Evolutionary conservation across 179 eudicot genomes (phyloP).

Genomic region (Actinidia arguta): DNA sequence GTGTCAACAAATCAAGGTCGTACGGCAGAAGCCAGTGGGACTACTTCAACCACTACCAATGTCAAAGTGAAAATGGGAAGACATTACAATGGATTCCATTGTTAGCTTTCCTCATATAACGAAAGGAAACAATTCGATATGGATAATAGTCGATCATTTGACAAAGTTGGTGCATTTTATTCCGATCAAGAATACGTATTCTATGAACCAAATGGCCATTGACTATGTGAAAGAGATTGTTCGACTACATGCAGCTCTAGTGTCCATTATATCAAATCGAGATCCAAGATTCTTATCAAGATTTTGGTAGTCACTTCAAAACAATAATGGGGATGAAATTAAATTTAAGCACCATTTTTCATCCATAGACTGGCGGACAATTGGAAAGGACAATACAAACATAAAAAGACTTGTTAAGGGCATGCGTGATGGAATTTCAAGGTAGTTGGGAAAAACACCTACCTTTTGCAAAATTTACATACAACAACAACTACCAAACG

Average conservation of each 20-base stretch:
- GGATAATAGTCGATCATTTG: no score
- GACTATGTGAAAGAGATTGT: neutral
- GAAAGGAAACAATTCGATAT: neutral
- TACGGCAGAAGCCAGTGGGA: neutral
- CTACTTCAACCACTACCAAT: neutral
- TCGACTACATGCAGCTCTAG: no score
- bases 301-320: no score
- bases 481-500: neutral
- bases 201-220: neutral
- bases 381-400: neutral
- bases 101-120: neutral
- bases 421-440: neutral
- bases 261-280: no score
- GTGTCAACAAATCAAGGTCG: neutral
- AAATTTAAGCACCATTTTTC: no score
- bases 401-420: no score
- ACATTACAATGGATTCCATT: neutral
- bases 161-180: neutral
- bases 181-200: neutral
- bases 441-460: neutral
- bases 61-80: neutral
- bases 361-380: no score
- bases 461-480: neutral
- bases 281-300: no score
- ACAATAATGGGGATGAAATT: no score